phyloP scores from a whole-genome alignment of 129 eudicot genomes.

The Pseudognaphalium luteoalbum region DNA sequence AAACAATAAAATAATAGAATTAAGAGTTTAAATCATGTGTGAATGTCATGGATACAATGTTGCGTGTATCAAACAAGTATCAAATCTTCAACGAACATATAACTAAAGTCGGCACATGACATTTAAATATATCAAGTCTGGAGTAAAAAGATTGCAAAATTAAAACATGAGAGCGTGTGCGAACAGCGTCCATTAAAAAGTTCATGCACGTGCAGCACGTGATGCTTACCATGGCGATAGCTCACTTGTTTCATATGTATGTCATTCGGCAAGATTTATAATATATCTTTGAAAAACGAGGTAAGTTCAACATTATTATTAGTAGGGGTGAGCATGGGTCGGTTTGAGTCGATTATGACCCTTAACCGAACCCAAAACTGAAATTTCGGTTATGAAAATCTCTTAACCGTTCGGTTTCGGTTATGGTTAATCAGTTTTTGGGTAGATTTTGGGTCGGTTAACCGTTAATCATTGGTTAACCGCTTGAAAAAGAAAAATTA shows the following conservation, averaged over 20 bases:
- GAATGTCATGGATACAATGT: not conserved
- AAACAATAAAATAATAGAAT: not conserved
- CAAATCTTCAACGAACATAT: not conserved
- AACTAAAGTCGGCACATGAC: not conserved
- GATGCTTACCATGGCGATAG: not conserved
- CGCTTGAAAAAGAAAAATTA: no score
- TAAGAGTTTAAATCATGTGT: not conserved
- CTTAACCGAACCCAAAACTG: no score
- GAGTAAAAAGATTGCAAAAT: not conserved
- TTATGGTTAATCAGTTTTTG: no score
- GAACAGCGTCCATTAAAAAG: conserved; percentile 5
- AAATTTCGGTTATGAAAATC: no score
- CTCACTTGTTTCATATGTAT: not conserved
- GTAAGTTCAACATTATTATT: no score
- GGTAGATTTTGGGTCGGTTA: no score
- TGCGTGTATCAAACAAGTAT: no score
- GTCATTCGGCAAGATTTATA: not conserved
- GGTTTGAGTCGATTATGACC: no score
- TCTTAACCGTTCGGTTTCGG: no score
- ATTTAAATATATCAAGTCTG: not conserved
- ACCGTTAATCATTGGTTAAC: no score
- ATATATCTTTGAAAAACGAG: no score
- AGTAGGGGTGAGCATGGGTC: no score
- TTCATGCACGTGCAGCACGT: not conserved
- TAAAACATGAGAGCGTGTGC: conserved; percentile 1